These are phyloP conservation scores for Penicillium paxilli DNA, from an alignment of 495 filamentous ascomycete species.

Conservation along the genomic window DNA sequence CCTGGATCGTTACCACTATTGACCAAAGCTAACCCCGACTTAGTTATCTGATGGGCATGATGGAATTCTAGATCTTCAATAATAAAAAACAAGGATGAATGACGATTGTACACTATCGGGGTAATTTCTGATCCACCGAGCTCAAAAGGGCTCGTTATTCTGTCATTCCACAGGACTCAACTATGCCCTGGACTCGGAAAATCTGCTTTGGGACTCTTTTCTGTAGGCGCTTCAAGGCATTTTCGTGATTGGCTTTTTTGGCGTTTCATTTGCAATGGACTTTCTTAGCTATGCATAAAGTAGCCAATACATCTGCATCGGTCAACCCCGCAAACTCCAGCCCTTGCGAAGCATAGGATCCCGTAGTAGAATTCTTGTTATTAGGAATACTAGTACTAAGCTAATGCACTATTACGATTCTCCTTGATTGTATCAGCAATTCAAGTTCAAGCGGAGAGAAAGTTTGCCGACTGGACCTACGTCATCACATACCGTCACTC, in stretches of 20 bases:
- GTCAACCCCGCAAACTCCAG: background rate
- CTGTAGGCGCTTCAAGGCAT: slow-evolving; percentile 21
- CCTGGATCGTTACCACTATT: background rate
- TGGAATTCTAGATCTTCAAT: slow-evolving; percentile 35
- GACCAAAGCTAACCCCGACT: slow-evolving; percentile 17
- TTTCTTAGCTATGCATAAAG: background rate
- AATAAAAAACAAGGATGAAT: slow-evolving; percentile 25
- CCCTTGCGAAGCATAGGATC: too few relatives aligned
- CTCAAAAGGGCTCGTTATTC: background rate
- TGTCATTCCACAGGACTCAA: background rate
- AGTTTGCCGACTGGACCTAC: slow-evolving; percentile 12
- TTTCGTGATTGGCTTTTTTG: slow-evolving; percentile 6
- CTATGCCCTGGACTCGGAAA: background rate
- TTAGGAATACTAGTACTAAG: too few relatives aligned
- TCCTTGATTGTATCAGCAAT: background rate
- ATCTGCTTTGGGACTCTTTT: background rate
- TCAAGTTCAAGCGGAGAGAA: background rate
- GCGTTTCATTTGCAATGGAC: background rate
- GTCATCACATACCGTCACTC: slow-evolving; percentile 26
- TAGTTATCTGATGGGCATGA: slow-evolving; percentile 88
- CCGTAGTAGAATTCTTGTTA: too few relatives aligned
- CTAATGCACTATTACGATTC: background rate
- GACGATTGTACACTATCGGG: slow-evolving; percentile 33
- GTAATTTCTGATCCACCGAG: background rate
- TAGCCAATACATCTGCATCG: background rate